These are phyloP conservation scores for Iris pallida DNA, from an alignment of 116 monocot genomes.

Conservation along the genomic window DNA sequence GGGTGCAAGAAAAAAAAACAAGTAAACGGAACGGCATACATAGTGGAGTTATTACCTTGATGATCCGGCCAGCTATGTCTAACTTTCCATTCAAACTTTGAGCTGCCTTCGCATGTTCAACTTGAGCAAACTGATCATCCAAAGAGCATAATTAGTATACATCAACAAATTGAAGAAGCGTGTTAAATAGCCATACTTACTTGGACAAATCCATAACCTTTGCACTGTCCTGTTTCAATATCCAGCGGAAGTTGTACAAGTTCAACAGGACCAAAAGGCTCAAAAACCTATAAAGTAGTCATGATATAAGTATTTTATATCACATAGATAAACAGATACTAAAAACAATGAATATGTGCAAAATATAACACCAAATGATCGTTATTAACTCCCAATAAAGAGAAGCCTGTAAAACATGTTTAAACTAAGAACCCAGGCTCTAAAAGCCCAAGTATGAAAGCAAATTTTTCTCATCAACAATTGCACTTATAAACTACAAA, in stretches of 20 bases:
- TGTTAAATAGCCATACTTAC: conserved; percentile 26
- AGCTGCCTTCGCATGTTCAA: conserved; percentile 69
- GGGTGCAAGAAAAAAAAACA: not conserved
- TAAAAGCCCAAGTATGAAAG: too few relatives aligned
- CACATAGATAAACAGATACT: too few relatives aligned
- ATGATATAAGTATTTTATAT: too few relatives aligned
- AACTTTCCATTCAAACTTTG: conserved; percentile 72
- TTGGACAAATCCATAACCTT: conserved; percentile 91
- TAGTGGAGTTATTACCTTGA: conserved; percentile 35
- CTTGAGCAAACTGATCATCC: conserved; percentile 43
- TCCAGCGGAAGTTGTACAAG: conserved; percentile 87
- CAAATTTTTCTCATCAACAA: too few relatives aligned
- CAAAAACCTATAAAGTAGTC: conserved; percentile 60
- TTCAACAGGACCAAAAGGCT: conserved; percentile 91
- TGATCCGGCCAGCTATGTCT: conserved; percentile 63
- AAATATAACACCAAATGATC: too few relatives aligned
- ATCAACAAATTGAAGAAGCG: not conserved
- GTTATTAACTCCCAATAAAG: too few relatives aligned
- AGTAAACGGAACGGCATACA: conserved; percentile 11
- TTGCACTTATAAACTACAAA: too few relatives aligned
- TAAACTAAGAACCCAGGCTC: too few relatives aligned
- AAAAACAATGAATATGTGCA: not conserved
- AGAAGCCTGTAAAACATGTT: too few relatives aligned
- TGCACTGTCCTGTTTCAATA: conserved; percentile 79
- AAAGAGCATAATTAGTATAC: not conserved